Evolutionary conservation across 2,329 filamentous ascomycete species (phyloP), one percentile per base, ranked within the genome.

Genomic region (Botrytis tulipae): DNA sequence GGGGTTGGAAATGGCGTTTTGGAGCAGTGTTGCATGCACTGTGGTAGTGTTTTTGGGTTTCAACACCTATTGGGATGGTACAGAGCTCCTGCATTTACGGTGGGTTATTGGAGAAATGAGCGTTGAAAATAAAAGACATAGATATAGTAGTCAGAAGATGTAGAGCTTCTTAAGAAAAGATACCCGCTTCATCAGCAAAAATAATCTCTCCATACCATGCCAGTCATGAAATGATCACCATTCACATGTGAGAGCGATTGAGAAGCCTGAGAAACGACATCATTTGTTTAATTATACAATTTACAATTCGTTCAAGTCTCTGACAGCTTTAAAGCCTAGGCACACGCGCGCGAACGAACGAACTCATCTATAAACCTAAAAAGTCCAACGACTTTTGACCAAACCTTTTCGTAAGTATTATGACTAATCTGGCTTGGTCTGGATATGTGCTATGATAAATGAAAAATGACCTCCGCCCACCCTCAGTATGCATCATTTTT

Each of bases 31-130:
- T 32, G 25, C 18, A 37, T 51, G 32, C 22, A 68, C 46, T n/a
- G 37, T 44, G 48, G 32, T 69, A 25, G 18, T 57, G 37, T 4
- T 69, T 57, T 57, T 42, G 48, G 66, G 48, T 69, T 40, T 69
- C 66, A 69, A 69, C 66, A 69, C 66, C 66, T 69, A 68, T 68
- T 42, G 37, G 48, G n/a, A 16, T 51, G 48, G 14, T 57, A 57
- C 40, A 29, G 10, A 44, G 66, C 29, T 18, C 16, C n/a, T 54
- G 65, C 37, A 69, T 69, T 57, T 57, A 29, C 5, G 37, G 37
- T 51, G 20, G 48, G 37, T 5, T n/a, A 57, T 57, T 32, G 22
- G n/a, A 54, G 35, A 22, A 51, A 37, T 37, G 44, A 37, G 35
- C 7, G n/a, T 66, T 12, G 16, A 35, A 37, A 35, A 22, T 8